A percentile compares a stretch with the other conserved stretches of the same genome.
Evolutionary conservation across 2,329 filamentous ascomycete genomes (phyloP).

Genomic region (Trichophyton verrucosum): DNA sequence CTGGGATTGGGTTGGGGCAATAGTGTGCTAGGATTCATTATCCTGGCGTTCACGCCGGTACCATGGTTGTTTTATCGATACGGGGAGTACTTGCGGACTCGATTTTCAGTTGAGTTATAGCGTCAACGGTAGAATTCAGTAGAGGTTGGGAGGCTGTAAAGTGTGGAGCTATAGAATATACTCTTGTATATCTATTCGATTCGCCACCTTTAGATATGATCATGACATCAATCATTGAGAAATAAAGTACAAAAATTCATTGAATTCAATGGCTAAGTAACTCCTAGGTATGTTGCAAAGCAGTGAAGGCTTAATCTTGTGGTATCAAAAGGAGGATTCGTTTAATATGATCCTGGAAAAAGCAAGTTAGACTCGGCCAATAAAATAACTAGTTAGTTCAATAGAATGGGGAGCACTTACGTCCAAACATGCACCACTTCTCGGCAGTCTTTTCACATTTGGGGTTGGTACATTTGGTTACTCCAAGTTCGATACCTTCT

Average conservation of each 20-base stretch:
- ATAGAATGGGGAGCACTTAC: slow-evolving; percentile 9
- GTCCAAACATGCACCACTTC: slow-evolving; percentile 85
- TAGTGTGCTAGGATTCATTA: slow-evolving; percentile 46
- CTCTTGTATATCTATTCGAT: neutral
- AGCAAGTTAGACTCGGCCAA: neutral
- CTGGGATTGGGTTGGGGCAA: slow-evolving; percentile 51
- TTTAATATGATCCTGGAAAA: slow-evolving; percentile 16
- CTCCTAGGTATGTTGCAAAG: neutral
- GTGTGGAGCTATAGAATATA: neutral
- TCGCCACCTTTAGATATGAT: neutral
- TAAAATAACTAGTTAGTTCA: neutral
- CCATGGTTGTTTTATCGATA: slow-evolving; percentile 33
- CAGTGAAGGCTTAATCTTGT: neutral
- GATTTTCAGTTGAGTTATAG: slow-evolving; percentile 19
- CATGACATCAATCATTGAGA: neutral
- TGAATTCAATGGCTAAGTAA: neutral
- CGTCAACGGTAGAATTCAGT: neutral
- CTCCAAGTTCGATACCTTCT: slow-evolving; percentile 60
- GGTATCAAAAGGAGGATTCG: neutral
- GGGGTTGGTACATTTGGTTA: slow-evolving; percentile 86
- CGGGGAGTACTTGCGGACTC: slow-evolving; percentile 25
- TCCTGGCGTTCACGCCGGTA: slow-evolving; percentile 30
- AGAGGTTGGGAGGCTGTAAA: neutral
- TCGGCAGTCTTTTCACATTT: slow-evolving; percentile 65
- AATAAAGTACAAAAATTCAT: neutral